Base-by-base conservation (phyloP, 805 yeast species). In the Candida peoriensis region DNA sequence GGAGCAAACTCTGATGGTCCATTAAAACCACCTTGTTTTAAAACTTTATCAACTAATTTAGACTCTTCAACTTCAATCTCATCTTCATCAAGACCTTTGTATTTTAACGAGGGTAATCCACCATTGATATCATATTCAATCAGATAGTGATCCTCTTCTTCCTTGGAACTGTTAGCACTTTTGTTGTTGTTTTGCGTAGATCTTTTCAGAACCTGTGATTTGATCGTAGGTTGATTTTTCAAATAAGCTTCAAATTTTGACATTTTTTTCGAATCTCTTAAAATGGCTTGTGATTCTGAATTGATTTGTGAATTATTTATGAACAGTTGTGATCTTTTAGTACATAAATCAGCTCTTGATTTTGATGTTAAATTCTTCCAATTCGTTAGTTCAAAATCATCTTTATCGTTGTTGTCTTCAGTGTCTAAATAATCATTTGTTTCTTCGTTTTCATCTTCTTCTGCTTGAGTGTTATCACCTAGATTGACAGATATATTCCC, bases 351-450 rank as follows among this genome's bases (percentile, higher is more conserved):
- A 12, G 90, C 86, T 38, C 96, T 64, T 0, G 82, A 72, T 41
- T 81, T 81, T 0, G 95, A 83, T 0, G 93, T 87, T 25, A 80
- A 59, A n/a, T 74, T 74, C 47, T 82, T 81, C 97, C 97, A 89
- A 1, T 85, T 76, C 34, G 81, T 81, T 30, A 78, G 60, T 48
- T 88, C 96, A 23, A 83, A 69, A 51, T 85, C 95, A 37, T 74
- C 73, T 28, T 53, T 61, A 37, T 78, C 84, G 32, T 76, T 81
- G 35, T 76, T 81, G 36, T 76, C 82, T 18, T 71, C 71, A 14
- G 68, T 72, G 18, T 66, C 63, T 40, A 70, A 43, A 32, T 66
- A 68, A 16, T 62, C 66, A 20, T 60, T 64, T 0, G 68, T 58
- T 6, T 64, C 68, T 4, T 62, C 65, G 20, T 55, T 60, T n/a